phyloP scores from a whole-genome alignment of 2,329 filamentous ascomycete species.

The Exophiala bonariae region DNA sequence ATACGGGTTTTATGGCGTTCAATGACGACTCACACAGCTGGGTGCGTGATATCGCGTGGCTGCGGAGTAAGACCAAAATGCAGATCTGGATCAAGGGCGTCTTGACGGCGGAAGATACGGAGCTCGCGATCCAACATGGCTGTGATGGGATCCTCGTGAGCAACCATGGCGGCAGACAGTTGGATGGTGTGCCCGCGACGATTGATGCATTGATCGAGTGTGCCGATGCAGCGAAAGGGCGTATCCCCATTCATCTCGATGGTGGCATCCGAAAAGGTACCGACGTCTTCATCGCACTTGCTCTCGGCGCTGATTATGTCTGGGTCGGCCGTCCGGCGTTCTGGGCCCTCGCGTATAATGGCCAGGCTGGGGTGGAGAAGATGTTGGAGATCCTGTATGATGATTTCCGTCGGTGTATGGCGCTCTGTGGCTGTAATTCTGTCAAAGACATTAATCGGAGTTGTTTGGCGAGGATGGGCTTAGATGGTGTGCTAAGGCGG shows the following conservation, averaged over 20 bases:
- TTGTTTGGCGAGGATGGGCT: slow-evolving; percentile 32
- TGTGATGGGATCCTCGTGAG: slow-evolving; percentile 38
- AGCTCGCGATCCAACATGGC: slow-evolving; percentile 34
- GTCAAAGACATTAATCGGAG: slow-evolving; percentile 32
- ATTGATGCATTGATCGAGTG: slow-evolving; percentile 34
- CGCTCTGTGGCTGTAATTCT: slow-evolving; percentile 23
- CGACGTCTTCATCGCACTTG: slow-evolving; percentile 59
- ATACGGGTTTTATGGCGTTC: slow-evolving; percentile 11
- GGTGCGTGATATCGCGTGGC: slow-evolving; percentile 51
- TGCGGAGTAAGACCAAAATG: slow-evolving; percentile 39
- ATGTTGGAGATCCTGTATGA: slow-evolving; percentile 28
- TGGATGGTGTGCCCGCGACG: slow-evolving; percentile 38
- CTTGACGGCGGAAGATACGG: slow-evolving; percentile 35
- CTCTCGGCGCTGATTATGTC: slow-evolving; percentile 50
- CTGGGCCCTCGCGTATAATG: slow-evolving; percentile 45
- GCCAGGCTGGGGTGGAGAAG: slow-evolving; percentile 28
- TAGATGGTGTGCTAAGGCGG: slow-evolving; percentile 30
- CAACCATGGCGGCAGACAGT: slow-evolving; percentile 40
- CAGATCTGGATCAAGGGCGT: slow-evolving; percentile 25
- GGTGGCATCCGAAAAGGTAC: slow-evolving; percentile 56
- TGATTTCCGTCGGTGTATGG: slow-evolving; percentile 29
- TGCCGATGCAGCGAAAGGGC: slow-evolving; percentile 27
- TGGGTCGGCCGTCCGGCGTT: slow-evolving; percentile 50
- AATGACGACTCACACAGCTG: slow-evolving; percentile 47
- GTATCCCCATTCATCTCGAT: slow-evolving; percentile 48